phyloP scores from a whole-genome alignment of 2,329 filamentous ascomycete species.

The Cercospora berteroae region DNA sequence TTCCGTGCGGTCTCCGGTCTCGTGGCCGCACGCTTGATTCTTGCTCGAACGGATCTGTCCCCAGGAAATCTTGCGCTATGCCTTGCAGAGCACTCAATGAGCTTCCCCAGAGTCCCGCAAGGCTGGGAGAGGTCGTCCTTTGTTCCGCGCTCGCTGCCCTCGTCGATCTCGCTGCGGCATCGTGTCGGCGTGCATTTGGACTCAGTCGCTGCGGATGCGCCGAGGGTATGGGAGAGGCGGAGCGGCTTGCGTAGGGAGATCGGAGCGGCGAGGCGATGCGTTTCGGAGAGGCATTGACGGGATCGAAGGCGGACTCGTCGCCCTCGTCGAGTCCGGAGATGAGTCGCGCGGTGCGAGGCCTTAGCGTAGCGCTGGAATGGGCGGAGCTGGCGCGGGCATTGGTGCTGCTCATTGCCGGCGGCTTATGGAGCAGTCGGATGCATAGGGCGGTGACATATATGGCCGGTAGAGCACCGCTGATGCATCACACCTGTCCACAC shows the following conservation, averaged over 20 bases:
- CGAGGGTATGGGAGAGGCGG: slow-evolving; percentile 45
- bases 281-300: slow-evolving; percentile 36
- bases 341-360: slow-evolving; percentile 48
- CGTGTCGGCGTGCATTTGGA: slow-evolving; percentile 10
- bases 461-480: neutral
- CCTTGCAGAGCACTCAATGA: slow-evolving; percentile 51
- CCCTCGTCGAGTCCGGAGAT: slow-evolving; percentile 50
- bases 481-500: neutral
- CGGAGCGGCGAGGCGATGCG: slow-evolving; percentile 37
- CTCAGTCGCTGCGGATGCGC: slow-evolving; percentile 32
- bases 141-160: slow-evolving; percentile 18
- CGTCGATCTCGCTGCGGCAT: slow-evolving; percentile 12
- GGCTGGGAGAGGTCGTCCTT: slow-evolving; percentile 28
- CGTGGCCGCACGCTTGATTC: slow-evolving; percentile 26
- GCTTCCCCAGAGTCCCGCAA: slow-evolving; percentile 49
- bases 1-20: slow-evolving; percentile 35
- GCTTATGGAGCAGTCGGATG: slow-evolving; percentile 5
- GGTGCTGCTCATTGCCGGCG: slow-evolving; percentile 31
- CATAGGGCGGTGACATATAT: neutral
- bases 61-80: slow-evolving; percentile 50
- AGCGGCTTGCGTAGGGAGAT: slow-evolving; percentile 43
- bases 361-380: slow-evolving; percentile 40
- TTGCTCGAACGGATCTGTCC: slow-evolving; percentile 37
- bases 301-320: slow-evolving; percentile 38
- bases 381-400: slow-evolving; percentile 26